Base-by-base conservation (phyloP, 352 stramenopile genomes). In the Thalassiosira hispida region DNA sequence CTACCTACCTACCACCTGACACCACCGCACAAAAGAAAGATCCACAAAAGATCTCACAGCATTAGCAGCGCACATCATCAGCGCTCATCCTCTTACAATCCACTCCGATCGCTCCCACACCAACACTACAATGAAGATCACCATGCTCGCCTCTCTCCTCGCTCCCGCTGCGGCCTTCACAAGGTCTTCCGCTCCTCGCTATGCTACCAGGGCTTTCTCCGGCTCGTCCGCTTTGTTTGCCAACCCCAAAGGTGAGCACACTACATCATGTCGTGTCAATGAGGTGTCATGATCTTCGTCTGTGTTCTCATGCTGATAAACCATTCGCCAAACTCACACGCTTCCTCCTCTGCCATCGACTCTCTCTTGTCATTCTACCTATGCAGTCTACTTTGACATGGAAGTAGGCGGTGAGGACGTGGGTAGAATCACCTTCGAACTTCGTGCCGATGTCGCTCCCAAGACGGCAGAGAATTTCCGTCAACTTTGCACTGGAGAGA, bases 391-490 rank as follows among this genome's bases (percentile, higher is more conserved):
- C 85, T 98, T 99, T 78, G 97, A 99, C 83, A 98, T 99, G 89
- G 95, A 95, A 84, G 95, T 99, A 75, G 96, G 94, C 69, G 96
- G 95, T 47, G 88, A 90, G 60, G 83, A 95, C 56, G 91, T 90
- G 11, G 97, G 97, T 72, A 90, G 97, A 68, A 97, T 99, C 66
- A 97, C 97, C 29, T 98, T 99, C 81, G 96, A 99, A 91, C 91
- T 99, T 33, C 97, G 95, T 86, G 95, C 98, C 78, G 97, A 99
- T 85, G 92, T 99, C 52, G 96, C 91, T 31, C 98, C 98, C 8
- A 98, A 98, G 83, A 99, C 98, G 1, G 97, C 94, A 0, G 97
- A 99, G 87, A 99, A 99, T 90, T 99, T 90, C 55, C 81, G 88
- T 67, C 93, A 94, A 35, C 85, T 99, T 23, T 99, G 97, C 84